A percentile compares a stretch with the other conserved stretches of the same genome.
These are phyloP conservation scores for Catenaria anguillulae DNA, from an alignment of 371 early-diverging fungal genomes.

Conservation along the genomic window DNA sequence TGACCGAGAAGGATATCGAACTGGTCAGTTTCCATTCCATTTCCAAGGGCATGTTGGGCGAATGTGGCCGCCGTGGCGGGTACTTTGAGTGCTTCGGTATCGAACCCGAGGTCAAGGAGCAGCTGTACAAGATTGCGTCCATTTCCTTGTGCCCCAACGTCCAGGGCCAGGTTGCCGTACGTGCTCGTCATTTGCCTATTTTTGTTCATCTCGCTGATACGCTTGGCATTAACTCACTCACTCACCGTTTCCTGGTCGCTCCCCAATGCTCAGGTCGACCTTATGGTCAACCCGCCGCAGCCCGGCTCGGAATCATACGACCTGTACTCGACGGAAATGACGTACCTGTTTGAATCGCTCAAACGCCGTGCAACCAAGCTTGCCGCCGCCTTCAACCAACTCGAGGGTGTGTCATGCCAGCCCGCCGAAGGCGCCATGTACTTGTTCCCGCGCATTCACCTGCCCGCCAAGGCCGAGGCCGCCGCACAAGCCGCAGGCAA, in stretches of 20 bases:
- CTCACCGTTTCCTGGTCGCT: slow-evolving; percentile 40
- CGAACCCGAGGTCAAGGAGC: slow-evolving; percentile 51
- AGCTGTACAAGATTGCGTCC: slow-evolving; percentile 85
- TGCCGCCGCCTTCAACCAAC: slow-evolving; percentile 54
- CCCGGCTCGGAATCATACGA: slow-evolving; percentile 58
- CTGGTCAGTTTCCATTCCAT: slow-evolving; percentile 90
- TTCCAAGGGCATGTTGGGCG: slow-evolving; percentile 96
- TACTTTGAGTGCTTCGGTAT: slow-evolving; percentile 86
- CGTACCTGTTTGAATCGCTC: slow-evolving; percentile 64
- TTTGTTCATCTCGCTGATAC: neutral
- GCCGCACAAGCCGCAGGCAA: slow-evolving; percentile 49
- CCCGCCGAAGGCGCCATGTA: slow-evolving; percentile 91
- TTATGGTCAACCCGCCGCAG: slow-evolving; percentile 88
- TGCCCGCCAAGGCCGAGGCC: slow-evolving; percentile 58
- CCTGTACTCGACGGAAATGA: slow-evolving; percentile 54
- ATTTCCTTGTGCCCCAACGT: slow-evolving; percentile 76
- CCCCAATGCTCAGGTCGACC: slow-evolving; percentile 70
- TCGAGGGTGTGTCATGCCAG: slow-evolving; percentile 79
- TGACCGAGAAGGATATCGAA: slow-evolving; percentile 47
- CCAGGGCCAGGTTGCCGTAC: slow-evolving; percentile 30
- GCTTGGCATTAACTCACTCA: neutral
- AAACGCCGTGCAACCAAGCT: slow-evolving; percentile 60
- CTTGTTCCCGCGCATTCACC: slow-evolving; percentile 67
- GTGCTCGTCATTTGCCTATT: no score
- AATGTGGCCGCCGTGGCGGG: slow-evolving; percentile 95